Conservation (phyloP, 2,329 filamentous ascomycete genomes). For the Ophiostoma angusticollis region DNA sequence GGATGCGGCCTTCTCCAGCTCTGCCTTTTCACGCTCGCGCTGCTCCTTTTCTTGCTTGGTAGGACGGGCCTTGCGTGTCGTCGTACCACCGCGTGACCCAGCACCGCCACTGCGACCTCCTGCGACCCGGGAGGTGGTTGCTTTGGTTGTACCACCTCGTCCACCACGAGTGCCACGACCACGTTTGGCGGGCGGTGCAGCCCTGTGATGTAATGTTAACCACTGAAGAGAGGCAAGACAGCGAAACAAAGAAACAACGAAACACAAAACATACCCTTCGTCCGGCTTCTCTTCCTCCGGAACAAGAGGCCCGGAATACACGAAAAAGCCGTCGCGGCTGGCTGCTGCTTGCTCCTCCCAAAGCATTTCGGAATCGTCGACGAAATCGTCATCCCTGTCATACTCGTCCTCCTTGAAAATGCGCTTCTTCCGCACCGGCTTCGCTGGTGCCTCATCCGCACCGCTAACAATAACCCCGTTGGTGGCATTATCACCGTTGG, state of each 20-base stretch:
- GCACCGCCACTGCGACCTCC: slow-evolving; percentile 32
- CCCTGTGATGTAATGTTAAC: slow-evolving; percentile 34
- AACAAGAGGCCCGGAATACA: slow-evolving; percentile 85
- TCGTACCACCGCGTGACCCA: slow-evolving; percentile 62
- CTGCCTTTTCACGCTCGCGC: slow-evolving; percentile 66
- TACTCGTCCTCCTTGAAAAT: slow-evolving; percentile 74
- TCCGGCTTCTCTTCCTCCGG: slow-evolving; percentile 69
- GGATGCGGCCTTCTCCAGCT: slow-evolving; percentile 32
- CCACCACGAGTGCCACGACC: slow-evolving; percentile 37
- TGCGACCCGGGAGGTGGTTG: slow-evolving; percentile 44
- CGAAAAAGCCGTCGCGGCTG: slow-evolving; percentile 93
- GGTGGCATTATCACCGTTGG: slow-evolving; percentile 32
- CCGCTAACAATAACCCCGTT: slow-evolving; percentile 31
- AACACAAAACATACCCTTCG: slow-evolving; percentile 34
- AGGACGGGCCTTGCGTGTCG: slow-evolving; percentile 68
- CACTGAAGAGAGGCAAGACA: not conserved
- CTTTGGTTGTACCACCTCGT: slow-evolving; percentile 33
- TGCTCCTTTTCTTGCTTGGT: slow-evolving; percentile 76
- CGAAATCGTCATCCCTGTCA: slow-evolving; percentile 70
- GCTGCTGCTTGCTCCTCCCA: slow-evolving; percentile 95
- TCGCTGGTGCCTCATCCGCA: slow-evolving; percentile 45
- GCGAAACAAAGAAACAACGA: slow-evolving; percentile 11
- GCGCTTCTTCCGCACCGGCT: slow-evolving; percentile 62
- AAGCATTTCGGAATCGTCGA: slow-evolving; percentile 85
- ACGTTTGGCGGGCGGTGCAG: slow-evolving; percentile 61